Evolutionary conservation across 768 basidiomycete genomes (phyloP).

Genomic region (Suillus cothurnatus): DNA sequence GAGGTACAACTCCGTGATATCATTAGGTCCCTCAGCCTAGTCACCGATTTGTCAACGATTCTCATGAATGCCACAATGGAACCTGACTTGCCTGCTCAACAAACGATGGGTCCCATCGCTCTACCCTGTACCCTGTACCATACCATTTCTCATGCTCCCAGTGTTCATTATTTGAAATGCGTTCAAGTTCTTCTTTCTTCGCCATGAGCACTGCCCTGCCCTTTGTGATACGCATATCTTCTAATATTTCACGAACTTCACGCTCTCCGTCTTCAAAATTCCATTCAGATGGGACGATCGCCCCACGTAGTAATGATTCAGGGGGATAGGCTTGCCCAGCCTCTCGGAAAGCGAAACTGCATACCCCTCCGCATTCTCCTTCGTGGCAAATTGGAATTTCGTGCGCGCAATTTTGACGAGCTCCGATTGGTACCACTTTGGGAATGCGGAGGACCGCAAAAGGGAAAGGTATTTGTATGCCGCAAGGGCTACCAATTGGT

Average conservation of each 20-base stretch:
- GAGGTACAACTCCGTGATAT: constrained; percentile 69
- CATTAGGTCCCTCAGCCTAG: constrained; percentile 66
- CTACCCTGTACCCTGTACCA: constrained; percentile 83
- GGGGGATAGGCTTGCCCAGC: constrained; percentile 84
- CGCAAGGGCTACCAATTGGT: constrained; percentile 67
- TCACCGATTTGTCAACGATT: constrained; percentile 8
- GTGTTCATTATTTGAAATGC: constrained; percentile 50
- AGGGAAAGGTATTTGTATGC: constrained; percentile 81
- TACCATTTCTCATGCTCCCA: constrained; percentile 93
- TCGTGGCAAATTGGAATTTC: constrained; percentile 87
- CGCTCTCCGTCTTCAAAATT: constrained; percentile 49
- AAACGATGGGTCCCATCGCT: constrained; percentile 66
- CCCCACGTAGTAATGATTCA: constrained; percentile 71
- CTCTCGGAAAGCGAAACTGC: constrained; percentile 73
- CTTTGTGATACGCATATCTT: constrained; percentile 55
- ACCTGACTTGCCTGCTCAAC: constrained; percentile 46
- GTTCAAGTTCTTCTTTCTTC: constrained; percentile 61
- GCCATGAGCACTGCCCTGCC: constrained; percentile 79
- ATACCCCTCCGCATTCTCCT: constrained; percentile 77
- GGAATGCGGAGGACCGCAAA: constrained; percentile 60
- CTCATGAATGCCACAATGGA: neutral
- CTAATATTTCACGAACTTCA: constrained; percentile 64
- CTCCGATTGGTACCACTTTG: constrained; percentile 76
- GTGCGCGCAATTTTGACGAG: constrained; percentile 68
- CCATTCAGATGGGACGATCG: constrained; percentile 76